Conservation (phyloP, 208 protist genomes). For the Leishmania arabica region DNA sequence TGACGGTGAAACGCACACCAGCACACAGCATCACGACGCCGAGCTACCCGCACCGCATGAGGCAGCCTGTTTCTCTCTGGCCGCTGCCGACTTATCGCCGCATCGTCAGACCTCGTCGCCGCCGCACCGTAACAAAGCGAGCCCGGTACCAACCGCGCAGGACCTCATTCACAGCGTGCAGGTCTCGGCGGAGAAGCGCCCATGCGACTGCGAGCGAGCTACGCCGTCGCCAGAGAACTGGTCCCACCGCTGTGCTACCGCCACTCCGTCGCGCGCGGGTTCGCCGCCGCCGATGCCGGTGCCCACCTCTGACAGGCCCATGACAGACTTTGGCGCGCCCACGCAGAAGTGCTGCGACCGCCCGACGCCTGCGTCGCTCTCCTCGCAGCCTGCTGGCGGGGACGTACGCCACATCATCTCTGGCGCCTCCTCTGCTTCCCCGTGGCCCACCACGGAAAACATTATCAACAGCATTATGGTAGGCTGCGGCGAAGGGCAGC, state of each 20-base stretch:
- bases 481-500: conserved; percentile 22
- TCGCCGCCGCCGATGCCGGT: conserved; percentile 20
- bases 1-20: not conserved
- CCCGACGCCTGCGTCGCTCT: conserved; percentile 30
- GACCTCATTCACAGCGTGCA: conserved; percentile 41
- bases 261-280: conserved; percentile 3
- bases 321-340: conserved; percentile 21
- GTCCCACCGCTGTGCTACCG: not conserved
- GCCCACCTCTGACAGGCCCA: conserved; percentile 3
- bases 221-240: conserved; percentile 19
- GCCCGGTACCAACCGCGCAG: conserved; percentile 27
- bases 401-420: conserved; percentile 13
- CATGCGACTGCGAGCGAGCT: conserved; percentile 31
- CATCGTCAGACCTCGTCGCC: conserved; percentile 4
- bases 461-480: conserved; percentile 40
- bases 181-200: conserved; percentile 35
- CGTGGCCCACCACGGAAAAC: conserved; percentile 48
- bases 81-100: not conserved
- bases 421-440: conserved; percentile 27
- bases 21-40: not conserved
- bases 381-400: conserved; percentile 26
- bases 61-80: too few relatives aligned
- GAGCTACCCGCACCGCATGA: not conserved
- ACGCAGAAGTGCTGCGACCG: conserved; percentile 31
- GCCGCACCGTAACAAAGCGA: conserved; percentile 13